These are phyloP conservation scores for Ramalina peruviana DNA, from an alignment of 495 filamentous ascomycete genomes.

Conservation along the genomic window DNA sequence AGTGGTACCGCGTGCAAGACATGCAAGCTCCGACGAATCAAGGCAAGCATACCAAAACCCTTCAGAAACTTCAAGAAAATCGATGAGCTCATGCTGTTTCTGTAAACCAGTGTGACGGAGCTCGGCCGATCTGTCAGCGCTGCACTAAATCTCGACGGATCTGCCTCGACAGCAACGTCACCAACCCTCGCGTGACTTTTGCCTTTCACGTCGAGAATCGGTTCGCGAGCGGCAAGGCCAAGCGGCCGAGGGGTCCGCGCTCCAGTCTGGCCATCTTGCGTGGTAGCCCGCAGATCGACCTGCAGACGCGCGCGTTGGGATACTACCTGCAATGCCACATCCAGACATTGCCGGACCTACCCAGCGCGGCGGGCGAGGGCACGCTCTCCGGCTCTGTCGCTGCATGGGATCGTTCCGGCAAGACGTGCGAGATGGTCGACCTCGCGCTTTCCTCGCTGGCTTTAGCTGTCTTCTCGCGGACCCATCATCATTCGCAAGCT, in stretches of 20 bases:
- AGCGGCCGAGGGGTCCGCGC: slow-evolving; percentile 23
- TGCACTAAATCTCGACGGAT: slow-evolving; percentile 14
- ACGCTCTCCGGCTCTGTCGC: slow-evolving; percentile 1
- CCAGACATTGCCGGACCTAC: slow-evolving; percentile 3
- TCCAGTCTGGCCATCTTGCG: slow-evolving; percentile 9
- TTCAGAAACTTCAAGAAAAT: too few relatives aligned
- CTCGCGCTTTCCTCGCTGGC: slow-evolving; percentile 17
- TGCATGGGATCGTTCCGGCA: neutral
- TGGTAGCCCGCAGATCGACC: slow-evolving; percentile 11
- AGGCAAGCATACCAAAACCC: slow-evolving; percentile 6
- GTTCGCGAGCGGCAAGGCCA: slow-evolving; percentile 17
- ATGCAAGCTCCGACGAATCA: slow-evolving; percentile 18
- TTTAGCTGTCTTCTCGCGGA: slow-evolving; percentile 15
- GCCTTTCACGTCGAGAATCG: slow-evolving; percentile 18
- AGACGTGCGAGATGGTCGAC: slow-evolving; percentile 13
- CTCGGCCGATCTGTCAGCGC: slow-evolving; percentile 15
- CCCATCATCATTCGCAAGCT: slow-evolving; percentile 14
- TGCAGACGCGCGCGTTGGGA: slow-evolving; percentile 10
- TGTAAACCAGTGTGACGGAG: slow-evolving; percentile 15
- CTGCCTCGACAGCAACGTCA: slow-evolving; percentile 7
- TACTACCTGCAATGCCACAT: slow-evolving; percentile 17
- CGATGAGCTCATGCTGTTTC: too few relatives aligned
- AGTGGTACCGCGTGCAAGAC: slow-evolving; percentile 2
- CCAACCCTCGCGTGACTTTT: slow-evolving; percentile 1
- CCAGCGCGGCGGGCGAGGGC: slow-evolving; percentile 1